Conservation (phyloP, 2,329 filamentous ascomycete genomes). For the Fusarium globosum region DNA sequence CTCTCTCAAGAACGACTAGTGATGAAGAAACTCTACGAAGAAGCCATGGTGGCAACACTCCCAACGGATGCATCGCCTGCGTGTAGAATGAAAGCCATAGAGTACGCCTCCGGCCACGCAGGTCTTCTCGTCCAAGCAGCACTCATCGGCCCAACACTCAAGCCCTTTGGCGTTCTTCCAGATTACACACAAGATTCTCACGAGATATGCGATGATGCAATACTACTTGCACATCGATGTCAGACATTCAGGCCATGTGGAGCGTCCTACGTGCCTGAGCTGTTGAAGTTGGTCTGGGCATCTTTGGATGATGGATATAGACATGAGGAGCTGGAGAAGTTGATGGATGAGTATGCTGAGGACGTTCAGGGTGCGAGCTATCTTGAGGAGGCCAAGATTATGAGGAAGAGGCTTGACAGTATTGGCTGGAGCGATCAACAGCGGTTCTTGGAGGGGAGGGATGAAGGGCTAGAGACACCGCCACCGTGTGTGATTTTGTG, state of each 20-base stretch:
- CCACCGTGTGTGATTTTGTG: conserved; percentile 20
- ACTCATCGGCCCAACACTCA: conserved; percentile 6
- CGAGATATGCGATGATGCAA: conserved; percentile 1
- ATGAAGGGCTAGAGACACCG: background rate
- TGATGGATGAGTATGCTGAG: conserved; percentile 2
- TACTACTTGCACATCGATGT: background rate
- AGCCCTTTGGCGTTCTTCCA: background rate
- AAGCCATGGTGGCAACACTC: background rate
- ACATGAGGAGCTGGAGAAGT: conserved; percentile 5
- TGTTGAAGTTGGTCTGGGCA: conserved; percentile 21
- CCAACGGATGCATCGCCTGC: background rate
- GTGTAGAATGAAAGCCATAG: background rate
- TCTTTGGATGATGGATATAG: conserved; percentile 19
- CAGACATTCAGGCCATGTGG: conserved; percentile 20
- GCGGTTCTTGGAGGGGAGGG: background rate
- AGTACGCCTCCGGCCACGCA: conserved; percentile 4
- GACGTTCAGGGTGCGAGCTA: conserved; percentile 21
- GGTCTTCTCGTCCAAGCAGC: conserved; percentile 10
- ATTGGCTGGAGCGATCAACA: conserved; percentile 10
- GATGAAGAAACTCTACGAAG: background rate
- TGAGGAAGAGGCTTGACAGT: conserved; percentile 1
- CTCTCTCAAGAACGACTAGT: background rate
- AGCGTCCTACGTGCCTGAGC: conserved; percentile 14
- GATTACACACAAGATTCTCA: background rate
- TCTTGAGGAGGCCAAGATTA: conserved; percentile 1